Evolutionary conservation across 441 rosid species (phyloP).

Genomic region (Pelargonium australe): DNA sequence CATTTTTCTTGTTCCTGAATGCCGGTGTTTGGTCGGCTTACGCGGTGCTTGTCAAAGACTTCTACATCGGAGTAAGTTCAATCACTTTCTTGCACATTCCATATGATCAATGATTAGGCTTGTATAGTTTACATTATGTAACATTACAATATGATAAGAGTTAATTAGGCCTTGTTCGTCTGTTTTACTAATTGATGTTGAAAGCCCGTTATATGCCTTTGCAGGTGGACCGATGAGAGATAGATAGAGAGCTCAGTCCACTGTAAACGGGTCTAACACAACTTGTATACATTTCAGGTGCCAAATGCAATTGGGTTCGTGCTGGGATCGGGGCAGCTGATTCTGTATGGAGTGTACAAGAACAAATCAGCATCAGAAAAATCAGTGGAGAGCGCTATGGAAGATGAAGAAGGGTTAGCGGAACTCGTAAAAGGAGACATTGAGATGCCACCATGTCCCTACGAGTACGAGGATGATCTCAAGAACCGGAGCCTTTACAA

Average conservation of each 20-base stretch:
- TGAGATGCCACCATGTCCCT: slow-evolving; percentile 19
- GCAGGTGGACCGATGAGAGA: too few species aligned
- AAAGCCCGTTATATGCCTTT: too few species aligned
- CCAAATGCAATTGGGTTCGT: slow-evolving; percentile 43
- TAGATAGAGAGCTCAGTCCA: too few species aligned
- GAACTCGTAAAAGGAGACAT: slow-evolving; percentile 23
- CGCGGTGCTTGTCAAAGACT: slow-evolving; percentile 50
- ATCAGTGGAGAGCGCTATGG: not conserved
- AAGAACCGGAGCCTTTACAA: slow-evolving; percentile 21
- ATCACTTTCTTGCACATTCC: not conserved
- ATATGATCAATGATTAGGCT: too few species aligned
- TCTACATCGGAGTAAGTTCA: slow-evolving; percentile 51
- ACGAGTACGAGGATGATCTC: slow-evolving; percentile 1
- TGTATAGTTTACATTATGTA: too few species aligned
- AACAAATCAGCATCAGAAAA: slow-evolving; percentile 21
- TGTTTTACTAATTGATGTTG: too few species aligned
- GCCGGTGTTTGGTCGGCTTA: slow-evolving; percentile 57
- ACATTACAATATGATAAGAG: too few species aligned
- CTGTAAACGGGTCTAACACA: too few species aligned
- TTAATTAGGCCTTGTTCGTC: too few species aligned
- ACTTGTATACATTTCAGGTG: slow-evolving; percentile 27
- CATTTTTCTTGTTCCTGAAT: slow-evolving; percentile 63
- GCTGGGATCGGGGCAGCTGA: slow-evolving; percentile 42
- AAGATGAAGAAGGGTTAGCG: slow-evolving; percentile 28
- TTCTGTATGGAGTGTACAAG: slow-evolving; percentile 35